Base-by-base conservation (phyloP, 2,329 filamentous ascomycete genomes). In the Colletotrichum limetticola region DNA sequence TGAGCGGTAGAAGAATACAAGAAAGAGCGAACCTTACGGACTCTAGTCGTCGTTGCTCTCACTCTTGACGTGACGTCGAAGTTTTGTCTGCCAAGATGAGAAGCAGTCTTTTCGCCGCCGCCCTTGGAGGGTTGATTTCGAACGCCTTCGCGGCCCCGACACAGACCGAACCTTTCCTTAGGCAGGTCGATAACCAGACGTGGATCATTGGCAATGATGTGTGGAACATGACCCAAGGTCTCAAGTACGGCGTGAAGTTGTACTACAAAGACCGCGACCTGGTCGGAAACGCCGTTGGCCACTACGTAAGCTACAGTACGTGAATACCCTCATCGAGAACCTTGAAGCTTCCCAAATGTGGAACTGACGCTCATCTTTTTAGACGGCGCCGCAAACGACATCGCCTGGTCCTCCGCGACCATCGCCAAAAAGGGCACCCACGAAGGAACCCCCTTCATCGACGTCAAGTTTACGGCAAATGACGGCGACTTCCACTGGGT, bases 401-500 rank as follows among this genome's bases (percentile, higher is more conserved):
- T 88, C 6, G 82, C 80, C 37, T 88, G 85, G 84, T 86, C 84
- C 1, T 84, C 83, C 1, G 86, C 86, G 2, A 78, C 78, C 0
- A 83, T 89, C 35, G 80, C 81, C 52, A 80, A 83, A 1, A 60
- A 72, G 37, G 78, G 78, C 53, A 72, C 64, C 1, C 66, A 78
- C 66, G 77, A 83, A 11, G 84, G 81, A 3, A 77, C 74, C 19
- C 79, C 85, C 59, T 87, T 83, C 78, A 83, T 88, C 73, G 86
- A 89, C 73, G 80, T 89, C 65, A 80, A 81, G 32, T 88, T 88
- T 76, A 83, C 79, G 3, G 83, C 86, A 0, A 77, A 71, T 1
- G 85, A 86, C 75, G 86, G 85, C 7, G 86, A 88, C 66, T 83
- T 88, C 68, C 86, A 89, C 73, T 89, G 86, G 86, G 84, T 89